Conservation (phyloP, 495 filamentous ascomycete genomes). For the Penicillium bovifimosum region DNA sequence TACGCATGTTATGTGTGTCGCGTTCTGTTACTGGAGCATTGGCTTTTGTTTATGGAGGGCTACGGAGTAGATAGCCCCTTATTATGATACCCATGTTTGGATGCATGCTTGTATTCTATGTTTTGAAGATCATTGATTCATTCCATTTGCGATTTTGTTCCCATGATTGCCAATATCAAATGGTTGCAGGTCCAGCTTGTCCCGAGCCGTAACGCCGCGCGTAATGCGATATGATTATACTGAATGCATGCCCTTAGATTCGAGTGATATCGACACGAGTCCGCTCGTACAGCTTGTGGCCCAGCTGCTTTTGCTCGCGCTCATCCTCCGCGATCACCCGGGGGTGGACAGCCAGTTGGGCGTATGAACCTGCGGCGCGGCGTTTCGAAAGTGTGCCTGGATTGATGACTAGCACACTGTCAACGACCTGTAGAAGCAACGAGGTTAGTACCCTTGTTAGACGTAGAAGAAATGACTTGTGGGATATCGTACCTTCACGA, state of each 20-base stretch:
- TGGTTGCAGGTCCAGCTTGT: not conserved
- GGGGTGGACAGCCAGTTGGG: constrained; percentile 67
- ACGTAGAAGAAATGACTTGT: not conserved
- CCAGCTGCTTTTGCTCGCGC: constrained; percentile 50
- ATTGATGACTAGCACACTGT: constrained; percentile 81
- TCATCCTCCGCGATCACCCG: constrained; percentile 55
- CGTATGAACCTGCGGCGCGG: constrained; percentile 73
- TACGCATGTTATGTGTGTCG: not conserved
- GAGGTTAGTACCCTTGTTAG: not conserved
- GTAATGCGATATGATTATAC: constrained; percentile 24
- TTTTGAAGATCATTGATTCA: constrained; percentile 19
- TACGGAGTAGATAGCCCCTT: constrained; percentile 2
- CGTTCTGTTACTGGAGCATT: not conserved
- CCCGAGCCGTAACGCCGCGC: constrained; percentile 19
- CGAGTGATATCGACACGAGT: constrained; percentile 78
- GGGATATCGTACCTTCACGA: constrained; percentile 65
- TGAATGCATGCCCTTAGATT: constrained; percentile 47
- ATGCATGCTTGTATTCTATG: not conserved
- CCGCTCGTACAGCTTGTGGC: constrained; percentile 73
- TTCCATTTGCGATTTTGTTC: constrained; percentile 3
- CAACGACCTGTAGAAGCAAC: constrained; percentile 57
- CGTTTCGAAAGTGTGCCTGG: constrained; percentile 82
- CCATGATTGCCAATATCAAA: constrained; percentile 4
- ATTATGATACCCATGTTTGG: constrained; percentile 9
- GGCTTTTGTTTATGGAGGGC: constrained; percentile 3